Evolutionary conservation across 805 yeast genomes (phyloP), one percentile per base, ranked within the genome.

Genomic region (Yamadazyma ubonensis): DNA sequence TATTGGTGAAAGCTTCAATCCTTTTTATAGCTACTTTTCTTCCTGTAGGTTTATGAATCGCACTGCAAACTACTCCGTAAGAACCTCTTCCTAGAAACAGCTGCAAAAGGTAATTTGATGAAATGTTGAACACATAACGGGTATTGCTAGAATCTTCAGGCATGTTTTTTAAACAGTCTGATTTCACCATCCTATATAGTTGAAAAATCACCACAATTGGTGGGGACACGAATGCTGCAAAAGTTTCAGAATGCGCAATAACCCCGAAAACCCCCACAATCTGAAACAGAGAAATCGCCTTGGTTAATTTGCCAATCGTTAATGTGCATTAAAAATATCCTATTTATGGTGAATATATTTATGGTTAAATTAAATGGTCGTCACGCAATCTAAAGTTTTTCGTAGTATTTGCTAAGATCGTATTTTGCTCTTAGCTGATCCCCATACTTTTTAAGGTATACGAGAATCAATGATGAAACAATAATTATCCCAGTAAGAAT

Each of bases 51-150:
- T 69, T 70, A 50, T 83, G 87, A 8, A 71, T 57, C 0, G 89
- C 93, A 3, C 79, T 71, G 33, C 85, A 83, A 4, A 86, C 95
- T 2, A 83, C 73, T 0, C 95, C 93, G 50, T 86, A 86, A 0
- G 93, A 89, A 1, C 95, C 95, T 57, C 83, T 86, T 4, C 95
- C 95, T 5, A 86, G 64, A 4, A 82, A 65, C 42, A 76, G 78
- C 14, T 67, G 64, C 6, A 84, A 73, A 44, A 76, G 76, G 54
- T 79, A 85, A 48, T 76, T 78, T 33, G 76, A 72, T 3, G 83
- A 77, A 11, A 84, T 75, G 50, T 81, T n/a, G n/a, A 81, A 61
- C 82, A 84, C 2, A 79, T 22, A 5, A 36, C 26, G 9, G 33
- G 20, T 30, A 11, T 22, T 14, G n/a, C 11, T 17, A 11, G 21